Evolutionary conservation across 805 yeast genomes (phyloP), one percentile per base, ranked within the genome.

Genomic region (Candida takata): DNA sequence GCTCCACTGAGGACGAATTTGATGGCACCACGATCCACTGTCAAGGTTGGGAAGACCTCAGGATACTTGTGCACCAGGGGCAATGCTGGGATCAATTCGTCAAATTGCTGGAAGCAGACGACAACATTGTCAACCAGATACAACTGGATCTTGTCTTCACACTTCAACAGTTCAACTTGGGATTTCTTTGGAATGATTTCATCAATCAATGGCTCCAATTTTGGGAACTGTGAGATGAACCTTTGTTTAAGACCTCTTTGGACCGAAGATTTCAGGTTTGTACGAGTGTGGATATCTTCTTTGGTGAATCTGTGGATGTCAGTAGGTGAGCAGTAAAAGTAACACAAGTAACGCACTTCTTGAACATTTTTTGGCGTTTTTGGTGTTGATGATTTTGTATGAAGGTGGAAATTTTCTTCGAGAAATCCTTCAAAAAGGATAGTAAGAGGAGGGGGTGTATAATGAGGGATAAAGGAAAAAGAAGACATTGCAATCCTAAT

Each of bases 1-100:
- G 97, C 96, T 38, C 97, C 97, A 4, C 95, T 81, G n/a, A 88
- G 64, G 18, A 88, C 92, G 54, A 88, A 88, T 60, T 88, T 88
- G 57, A 88, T 88, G 34, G 97, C 97, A 39, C 97, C 97, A 56
- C 96, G 72, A 53, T 88, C 97, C 10, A 90, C 97, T 54, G 79
- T 84, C 29, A 88, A 94, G 24, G 73, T 64, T 16, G 96, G 96
- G 63, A 88, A 88, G 25, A 79, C 74, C 8, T 72, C 69, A 5
- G 97, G 95, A 54, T 80, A 84, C 57, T 77, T 77, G 61, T 86
- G 95, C 21, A 86, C 85, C 13, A 81, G 58, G 48, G 69, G 74
- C 45, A 90, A 66, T 24, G 84, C 62, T 12, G 97, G 97, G 37
- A 84, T 71, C 48, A 87, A 62, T 42, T 74, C 80, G 53, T 84